Evolutionary conservation across 2,329 filamentous ascomycete species (phyloP).

Genomic region (Dothideomycetes sp.): DNA sequence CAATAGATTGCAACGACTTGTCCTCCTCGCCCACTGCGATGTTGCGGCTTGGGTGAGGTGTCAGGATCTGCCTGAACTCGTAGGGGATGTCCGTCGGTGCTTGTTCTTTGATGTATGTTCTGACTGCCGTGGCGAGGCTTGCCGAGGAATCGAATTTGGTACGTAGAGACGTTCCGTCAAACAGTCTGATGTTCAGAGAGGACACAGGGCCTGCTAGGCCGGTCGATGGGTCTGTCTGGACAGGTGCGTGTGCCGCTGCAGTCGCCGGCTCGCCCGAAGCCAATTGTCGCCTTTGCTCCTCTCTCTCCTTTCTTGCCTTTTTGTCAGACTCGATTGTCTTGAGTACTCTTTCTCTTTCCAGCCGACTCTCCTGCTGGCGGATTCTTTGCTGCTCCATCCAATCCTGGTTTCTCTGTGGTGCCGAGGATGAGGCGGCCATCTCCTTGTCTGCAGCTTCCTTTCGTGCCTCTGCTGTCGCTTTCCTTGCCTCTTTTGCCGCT

Average conservation of each 20-base stretch:
- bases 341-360: constrained; percentile 63
- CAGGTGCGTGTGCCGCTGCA: constrained; percentile 23
- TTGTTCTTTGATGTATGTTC: constrained; percentile 64
- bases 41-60: constrained; percentile 64
- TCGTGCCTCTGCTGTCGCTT: constrained; percentile 28
- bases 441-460: constrained; percentile 30
- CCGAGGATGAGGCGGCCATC: constrained; percentile 20
- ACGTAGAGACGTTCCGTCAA: constrained; percentile 74
- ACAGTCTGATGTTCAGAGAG: constrained; percentile 64
- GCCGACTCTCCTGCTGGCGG: constrained; percentile 54
- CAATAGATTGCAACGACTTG: constrained; percentile 57
- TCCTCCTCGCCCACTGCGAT: constrained; percentile 69
- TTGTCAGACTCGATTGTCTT: constrained; percentile 71
- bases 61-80: constrained; percentile 74
- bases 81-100: constrained; percentile 48
- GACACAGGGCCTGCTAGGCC: constrained; percentile 15
- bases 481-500: constrained; percentile 39
- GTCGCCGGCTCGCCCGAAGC: constrained; percentile 27
- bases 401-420: constrained; percentile 21
- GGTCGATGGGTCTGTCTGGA: not conserved
- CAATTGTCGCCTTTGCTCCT: constrained; percentile 40
- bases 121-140: constrained; percentile 57
- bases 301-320: constrained; percentile 52
- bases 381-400: constrained; percentile 42
- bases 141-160: constrained; percentile 54